Percentiles rank a stretch among this genome's conserved stretches.
These are phyloP conservation scores for Ceratocystis alfenasii DNA, from an alignment of 2,329 filamentous ascomycete species.

Conservation along the genomic window DNA sequence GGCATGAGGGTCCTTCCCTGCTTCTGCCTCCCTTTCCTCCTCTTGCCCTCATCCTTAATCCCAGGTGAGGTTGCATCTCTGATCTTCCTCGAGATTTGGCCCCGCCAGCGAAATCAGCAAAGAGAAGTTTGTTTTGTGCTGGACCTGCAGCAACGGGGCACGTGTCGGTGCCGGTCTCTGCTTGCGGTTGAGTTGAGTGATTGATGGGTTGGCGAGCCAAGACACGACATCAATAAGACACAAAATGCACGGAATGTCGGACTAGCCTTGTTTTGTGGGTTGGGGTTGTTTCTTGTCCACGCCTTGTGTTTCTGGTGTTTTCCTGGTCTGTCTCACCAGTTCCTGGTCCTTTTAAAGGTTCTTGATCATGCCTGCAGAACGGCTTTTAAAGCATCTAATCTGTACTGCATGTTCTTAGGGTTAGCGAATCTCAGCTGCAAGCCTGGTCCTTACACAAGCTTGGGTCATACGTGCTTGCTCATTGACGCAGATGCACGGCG, in stretches of 20 bases:
- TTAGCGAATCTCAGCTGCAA: no score
- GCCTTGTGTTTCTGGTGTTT: background rate
- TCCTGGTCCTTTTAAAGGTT: no score
- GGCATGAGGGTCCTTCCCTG: background rate
- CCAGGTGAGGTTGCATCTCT: background rate
- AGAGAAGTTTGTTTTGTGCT: background rate
- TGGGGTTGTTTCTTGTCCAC: background rate
- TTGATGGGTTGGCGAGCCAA: background rate
- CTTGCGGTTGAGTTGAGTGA: background rate
- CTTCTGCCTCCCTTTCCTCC: no score
- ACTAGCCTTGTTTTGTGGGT: background rate
- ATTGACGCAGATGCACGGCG: no score
- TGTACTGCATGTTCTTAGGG: no score
- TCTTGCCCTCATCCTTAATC: background rate
- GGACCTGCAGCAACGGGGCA: background rate
- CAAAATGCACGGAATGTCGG: background rate
- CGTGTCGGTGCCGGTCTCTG: background rate
- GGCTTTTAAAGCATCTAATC: no score
- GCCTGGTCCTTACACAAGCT: no score
- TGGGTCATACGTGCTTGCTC: no score
- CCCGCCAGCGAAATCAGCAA: background rate
- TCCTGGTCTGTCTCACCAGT: background rate
- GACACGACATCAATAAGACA: background rate
- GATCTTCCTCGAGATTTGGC: background rate
- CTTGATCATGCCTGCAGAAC: no score